Evolutionary conservation across 2,329 filamentous ascomycete species (phyloP), one percentile per base, ranked within the genome.

Genomic region (Metarhizium sp.): DNA sequence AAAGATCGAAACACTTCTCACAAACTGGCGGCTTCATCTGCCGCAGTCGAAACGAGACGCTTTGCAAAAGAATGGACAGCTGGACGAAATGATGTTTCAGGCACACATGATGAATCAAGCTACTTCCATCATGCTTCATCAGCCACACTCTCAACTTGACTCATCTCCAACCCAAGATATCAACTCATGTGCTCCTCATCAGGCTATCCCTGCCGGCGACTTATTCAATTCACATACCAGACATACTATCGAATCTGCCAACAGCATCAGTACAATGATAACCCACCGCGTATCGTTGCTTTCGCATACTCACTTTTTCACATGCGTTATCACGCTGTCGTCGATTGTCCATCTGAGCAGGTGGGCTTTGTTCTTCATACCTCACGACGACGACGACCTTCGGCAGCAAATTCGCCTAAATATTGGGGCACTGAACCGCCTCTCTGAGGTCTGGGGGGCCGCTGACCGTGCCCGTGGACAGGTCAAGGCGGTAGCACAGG

Each of bases 81-180:
- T 92, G 11, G 92, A 96, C 67, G 90, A 95, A 71, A 87, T 95
- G 80, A 85, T 96, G 70, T 95, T 96, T 72, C 90, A 95, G 68
- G 91, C 89, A 1, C 86, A 89, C 59, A 92, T 95, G 82, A 88
- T 95, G 63, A 79, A 74, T 36, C 73, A 82, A 59, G 78, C 79
- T 6, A 82, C 79, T 58, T 79, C 85, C 1, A 89, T 94, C 62
- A 82, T 91, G 60, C 78, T 94, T 18, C 88, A 94, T 66, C 86
- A 92, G 60, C 88, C 88, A 8, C 82, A 87, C 55, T 92, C 88
- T 4, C 87, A 90, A 62, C 78, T 92, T 18, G 85, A 87, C 68
- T 81, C 77, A 30, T 81, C 79, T 49, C 79, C 78, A 5, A 77
- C 78, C 2, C 73, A 78, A 10, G 71, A 75, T 25, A 76, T 88